These are phyloP conservation scores for Wickerhamiella slavikovae DNA, from an alignment of 805 yeast species.

Conservation along the genomic window DNA sequence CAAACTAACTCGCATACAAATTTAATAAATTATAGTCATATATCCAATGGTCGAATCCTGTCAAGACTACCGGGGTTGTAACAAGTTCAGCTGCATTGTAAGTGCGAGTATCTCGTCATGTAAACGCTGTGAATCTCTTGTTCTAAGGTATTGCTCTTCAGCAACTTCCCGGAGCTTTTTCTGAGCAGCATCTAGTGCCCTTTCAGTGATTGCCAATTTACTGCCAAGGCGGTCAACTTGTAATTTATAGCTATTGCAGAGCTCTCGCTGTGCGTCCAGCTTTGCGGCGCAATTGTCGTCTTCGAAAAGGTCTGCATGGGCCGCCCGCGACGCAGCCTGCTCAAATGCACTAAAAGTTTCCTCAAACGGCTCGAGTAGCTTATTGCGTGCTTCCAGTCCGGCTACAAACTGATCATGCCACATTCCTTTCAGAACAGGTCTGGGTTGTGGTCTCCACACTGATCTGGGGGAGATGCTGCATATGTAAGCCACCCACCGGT, in stretches of 20 bases:
- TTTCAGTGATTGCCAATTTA: conserved; percentile 12
- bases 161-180: conserved; percentile 7
- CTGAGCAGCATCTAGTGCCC: conserved; percentile 12
- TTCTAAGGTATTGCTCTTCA: conserved; percentile 21
- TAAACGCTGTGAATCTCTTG: conserved; percentile 33
- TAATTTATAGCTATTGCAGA: conserved; percentile 7
- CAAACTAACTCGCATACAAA: too few species aligned
- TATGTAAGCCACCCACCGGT: too few species aligned
- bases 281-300: not conserved
- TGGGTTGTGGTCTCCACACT: too few species aligned
- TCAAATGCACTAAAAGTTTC: not conserved
- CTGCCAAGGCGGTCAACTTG: conserved; percentile 14
- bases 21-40: too few species aligned
- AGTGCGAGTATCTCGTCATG: conserved; percentile 47
- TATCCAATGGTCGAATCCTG: too few species aligned
- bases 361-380: not conserved
- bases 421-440: too few species aligned
- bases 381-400: not conserved
- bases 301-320: not conserved
- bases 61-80: too few species aligned
- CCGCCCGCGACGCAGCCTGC: not conserved
- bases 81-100: conserved; percentile 38
- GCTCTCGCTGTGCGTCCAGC: conserved; percentile 2
- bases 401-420: too few species aligned
- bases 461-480: too few species aligned